Evolutionary conservation across 768 basidiomycete genomes (phyloP).

Genomic region (Naganishia antarctica): DNA sequence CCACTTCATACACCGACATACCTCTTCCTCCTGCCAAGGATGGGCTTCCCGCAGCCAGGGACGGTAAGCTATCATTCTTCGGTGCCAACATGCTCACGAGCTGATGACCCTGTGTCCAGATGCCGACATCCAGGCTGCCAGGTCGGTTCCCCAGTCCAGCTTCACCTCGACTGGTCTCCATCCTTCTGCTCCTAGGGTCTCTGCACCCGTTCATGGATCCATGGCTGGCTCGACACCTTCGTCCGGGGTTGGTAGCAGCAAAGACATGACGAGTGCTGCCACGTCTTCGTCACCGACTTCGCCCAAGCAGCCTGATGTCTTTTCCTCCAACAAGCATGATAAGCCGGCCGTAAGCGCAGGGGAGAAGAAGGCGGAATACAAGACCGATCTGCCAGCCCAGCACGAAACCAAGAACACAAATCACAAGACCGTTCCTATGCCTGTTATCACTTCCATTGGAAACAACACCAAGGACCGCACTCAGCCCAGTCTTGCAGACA

Average conservation of each 20-base stretch:
- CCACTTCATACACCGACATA: constrained; percentile 12
- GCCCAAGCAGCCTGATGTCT: constrained; percentile 21
- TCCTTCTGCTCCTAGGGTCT: constrained; percentile 5
- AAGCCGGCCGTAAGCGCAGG: constrained; percentile 2
- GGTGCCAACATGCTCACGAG: neutral
- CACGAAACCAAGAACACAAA: constrained; percentile 39
- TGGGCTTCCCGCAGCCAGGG: constrained; percentile 5
- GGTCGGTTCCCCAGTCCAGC: constrained; percentile 16
- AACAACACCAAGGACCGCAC: constrained; percentile 44
- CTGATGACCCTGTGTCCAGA: neutral
- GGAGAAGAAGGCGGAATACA: constrained; percentile 20
- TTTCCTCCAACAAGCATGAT: constrained; percentile 25
- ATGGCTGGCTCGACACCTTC: constrained; percentile 15
- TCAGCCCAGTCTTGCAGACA: constrained; percentile 28
- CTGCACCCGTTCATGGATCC: constrained; percentile 8
- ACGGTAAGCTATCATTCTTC: neutral
- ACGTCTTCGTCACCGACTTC: constrained; percentile 17
- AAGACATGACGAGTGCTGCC: constrained; percentile 3
- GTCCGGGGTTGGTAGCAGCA: neutral
- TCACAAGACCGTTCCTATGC: constrained; percentile 43
- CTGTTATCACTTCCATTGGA: constrained; percentile 39
- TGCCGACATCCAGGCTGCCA: constrained; percentile 13
- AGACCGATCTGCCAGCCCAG: constrained; percentile 44
- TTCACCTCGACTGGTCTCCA: constrained; percentile 11
- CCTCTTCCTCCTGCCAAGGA: constrained; percentile 18